Conservation (phyloP, 768 basidiomycete species). For the Trametes sanguinea region DNA sequence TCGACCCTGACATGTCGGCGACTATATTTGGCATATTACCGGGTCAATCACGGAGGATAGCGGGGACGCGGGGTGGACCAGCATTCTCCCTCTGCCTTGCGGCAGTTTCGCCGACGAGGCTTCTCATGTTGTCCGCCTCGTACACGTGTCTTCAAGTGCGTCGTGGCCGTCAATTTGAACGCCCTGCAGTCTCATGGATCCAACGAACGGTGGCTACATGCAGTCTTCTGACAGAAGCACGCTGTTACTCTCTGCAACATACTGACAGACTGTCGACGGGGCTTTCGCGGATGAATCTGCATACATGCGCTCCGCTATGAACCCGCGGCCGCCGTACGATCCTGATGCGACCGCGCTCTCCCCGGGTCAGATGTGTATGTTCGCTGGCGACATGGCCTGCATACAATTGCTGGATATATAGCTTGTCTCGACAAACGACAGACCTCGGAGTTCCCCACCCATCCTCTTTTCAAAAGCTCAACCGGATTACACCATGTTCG, state of each 20-base stretch:
- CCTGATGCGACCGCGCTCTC: not conserved
- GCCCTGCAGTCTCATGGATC: no score
- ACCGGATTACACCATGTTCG: not conserved
- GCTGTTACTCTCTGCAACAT: no score
- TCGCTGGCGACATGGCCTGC: not conserved
- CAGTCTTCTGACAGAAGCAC: no score
- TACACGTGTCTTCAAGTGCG: not conserved
- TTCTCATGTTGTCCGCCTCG: not conserved
- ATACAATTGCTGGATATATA: not conserved
- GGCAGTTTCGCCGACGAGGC: slow-evolving; percentile 2
- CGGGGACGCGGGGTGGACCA: not conserved
- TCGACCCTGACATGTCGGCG: not conserved
- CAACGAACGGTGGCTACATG: no score
- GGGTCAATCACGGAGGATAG: slow-evolving; percentile 9
- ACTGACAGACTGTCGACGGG: slow-evolving; percentile 1
- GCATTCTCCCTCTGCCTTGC: not conserved
- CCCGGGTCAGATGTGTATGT: slow-evolving; percentile 2
- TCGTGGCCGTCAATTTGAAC: not conserved
- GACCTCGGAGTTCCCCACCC: not conserved
- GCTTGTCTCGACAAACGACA: no score
- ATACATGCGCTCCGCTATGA: not conserved
- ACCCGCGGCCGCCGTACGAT: not conserved
- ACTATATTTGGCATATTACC: not conserved
- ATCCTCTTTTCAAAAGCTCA: no score
- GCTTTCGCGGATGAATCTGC: slow-evolving; percentile 6